Percentiles rank a stretch among this genome's conserved stretches.
phyloP scores from a whole-genome alignment of 2,329 filamentous ascomycete genomes.

The Aquanectria penicillioides region DNA sequence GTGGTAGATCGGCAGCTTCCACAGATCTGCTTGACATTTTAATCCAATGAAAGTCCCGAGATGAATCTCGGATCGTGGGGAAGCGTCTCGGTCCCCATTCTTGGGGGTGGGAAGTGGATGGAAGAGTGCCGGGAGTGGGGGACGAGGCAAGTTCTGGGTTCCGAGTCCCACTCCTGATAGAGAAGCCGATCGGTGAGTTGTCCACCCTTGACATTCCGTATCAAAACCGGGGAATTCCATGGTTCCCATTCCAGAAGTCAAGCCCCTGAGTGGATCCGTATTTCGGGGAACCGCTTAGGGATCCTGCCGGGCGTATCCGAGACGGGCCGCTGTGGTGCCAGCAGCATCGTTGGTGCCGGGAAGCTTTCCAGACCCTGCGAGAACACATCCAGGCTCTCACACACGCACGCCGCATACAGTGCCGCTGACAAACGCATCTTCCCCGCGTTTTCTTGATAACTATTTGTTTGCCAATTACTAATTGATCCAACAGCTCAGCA shows the following conservation, averaged over 20 bases:
- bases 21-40: background rate
- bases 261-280: no score
- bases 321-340: no score
- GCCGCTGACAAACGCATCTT: no score
- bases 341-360: no score
- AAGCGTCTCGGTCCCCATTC: constrained; percentile 12
- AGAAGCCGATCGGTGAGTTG: background rate
- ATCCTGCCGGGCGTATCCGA: background rate
- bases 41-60: background rate
- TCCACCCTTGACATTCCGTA: background rate
- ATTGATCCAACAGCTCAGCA: no score
- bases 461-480: no score
- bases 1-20: background rate
- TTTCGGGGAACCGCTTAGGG: no score
- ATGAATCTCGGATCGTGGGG: background rate
- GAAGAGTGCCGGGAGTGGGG: constrained; percentile 10
- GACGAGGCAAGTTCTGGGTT: background rate
- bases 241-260: no score
- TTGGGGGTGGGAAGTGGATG: constrained; percentile 19
- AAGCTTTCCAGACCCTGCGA: no score
- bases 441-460: no score
- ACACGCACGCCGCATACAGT: no score
- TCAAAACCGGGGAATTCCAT: background rate
- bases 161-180: constrained; percentile 9
- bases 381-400: no score